phyloP scores from a whole-genome alignment of 2,329 filamentous ascomycete species.

The Cladobotryum protrusum region DNA sequence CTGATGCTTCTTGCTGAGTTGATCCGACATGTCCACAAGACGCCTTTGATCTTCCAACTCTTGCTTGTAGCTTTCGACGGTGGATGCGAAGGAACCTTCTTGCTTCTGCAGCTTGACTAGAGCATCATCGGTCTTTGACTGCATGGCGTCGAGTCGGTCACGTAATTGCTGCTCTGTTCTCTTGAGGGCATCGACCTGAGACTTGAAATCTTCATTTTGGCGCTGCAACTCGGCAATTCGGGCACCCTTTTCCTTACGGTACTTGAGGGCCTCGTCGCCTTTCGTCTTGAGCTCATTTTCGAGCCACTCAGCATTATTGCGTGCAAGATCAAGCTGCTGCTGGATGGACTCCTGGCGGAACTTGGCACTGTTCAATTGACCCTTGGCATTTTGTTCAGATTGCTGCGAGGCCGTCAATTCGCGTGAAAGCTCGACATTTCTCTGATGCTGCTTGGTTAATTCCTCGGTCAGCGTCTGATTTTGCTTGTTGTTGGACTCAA shows the following conservation, averaged over 20 bases:
- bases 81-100: slow-evolving; percentile 72
- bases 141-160: slow-evolving; percentile 73
- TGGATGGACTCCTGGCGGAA: slow-evolving; percentile 86
- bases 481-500: slow-evolving; percentile 82
- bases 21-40: slow-evolving; percentile 74
- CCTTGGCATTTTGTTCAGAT: slow-evolving; percentile 73
- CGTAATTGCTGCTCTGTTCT: slow-evolving; percentile 76
- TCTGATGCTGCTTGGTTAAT: slow-evolving; percentile 81
- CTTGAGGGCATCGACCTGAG: slow-evolving; percentile 69
- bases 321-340: slow-evolving; percentile 83
- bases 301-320: slow-evolving; percentile 88
- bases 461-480: slow-evolving; percentile 84
- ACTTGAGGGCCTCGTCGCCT: slow-evolving; percentile 77
- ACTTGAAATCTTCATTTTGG: slow-evolving; percentile 76
- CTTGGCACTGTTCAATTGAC: slow-evolving; percentile 71
- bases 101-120: slow-evolving; percentile 77
- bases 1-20: slow-evolving; percentile 66
- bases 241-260: slow-evolving; percentile 89
- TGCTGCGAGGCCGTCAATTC: slow-evolving; percentile 80
- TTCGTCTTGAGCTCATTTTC: slow-evolving; percentile 89
- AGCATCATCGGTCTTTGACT: slow-evolving; percentile 80
- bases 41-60: slow-evolving; percentile 77
- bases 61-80: slow-evolving; percentile 80
- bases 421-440: slow-evolving; percentile 75
- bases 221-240: slow-evolving; percentile 84